Conservation (phyloP, 2,329 filamentous ascomycete genomes). For the Fusarium buxicola region DNA sequence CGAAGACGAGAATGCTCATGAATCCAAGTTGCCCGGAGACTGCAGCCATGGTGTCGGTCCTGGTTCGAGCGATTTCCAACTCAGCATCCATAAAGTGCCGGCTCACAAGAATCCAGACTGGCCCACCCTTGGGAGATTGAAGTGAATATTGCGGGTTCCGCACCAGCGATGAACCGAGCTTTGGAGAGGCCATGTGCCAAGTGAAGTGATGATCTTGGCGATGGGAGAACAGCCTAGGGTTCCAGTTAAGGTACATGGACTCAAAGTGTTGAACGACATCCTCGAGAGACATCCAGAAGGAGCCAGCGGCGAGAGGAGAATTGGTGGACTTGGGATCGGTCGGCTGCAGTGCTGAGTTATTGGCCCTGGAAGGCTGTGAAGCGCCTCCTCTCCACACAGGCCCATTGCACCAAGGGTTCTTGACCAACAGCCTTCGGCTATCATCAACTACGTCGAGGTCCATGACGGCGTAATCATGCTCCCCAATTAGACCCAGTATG, state of each 20-base stretch:
- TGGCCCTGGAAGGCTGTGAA: neutral
- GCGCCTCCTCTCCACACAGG: conserved; percentile 72
- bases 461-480: conserved; percentile 94
- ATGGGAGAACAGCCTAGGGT: conserved; percentile 82
- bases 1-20: conserved; percentile 87
- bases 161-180: conserved; percentile 66
- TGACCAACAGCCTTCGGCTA: conserved; percentile 80
- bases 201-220: conserved; percentile 91
- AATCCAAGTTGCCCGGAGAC: conserved; percentile 75
- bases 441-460: conserved; percentile 74
- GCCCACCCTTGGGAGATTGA: conserved; percentile 66
- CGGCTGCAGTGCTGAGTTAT: neutral
- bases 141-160: conserved; percentile 80
- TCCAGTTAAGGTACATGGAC: conserved; percentile 98
- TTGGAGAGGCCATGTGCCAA: conserved; percentile 73
- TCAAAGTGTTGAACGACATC: conserved; percentile 93
- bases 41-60: conserved; percentile 55
- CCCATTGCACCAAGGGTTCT: conserved; percentile 95
- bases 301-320: conserved; percentile 64
- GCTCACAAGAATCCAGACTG: conserved; percentile 85
- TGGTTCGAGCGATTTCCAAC: conserved; percentile 64
- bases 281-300: conserved; percentile 93
- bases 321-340: conserved; percentile 16
- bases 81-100: conserved; percentile 84
- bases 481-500: conserved; percentile 82